phyloP scores from a whole-genome alignment of 2,329 filamentous ascomycete genomes.

The Fusarium nanum region DNA sequence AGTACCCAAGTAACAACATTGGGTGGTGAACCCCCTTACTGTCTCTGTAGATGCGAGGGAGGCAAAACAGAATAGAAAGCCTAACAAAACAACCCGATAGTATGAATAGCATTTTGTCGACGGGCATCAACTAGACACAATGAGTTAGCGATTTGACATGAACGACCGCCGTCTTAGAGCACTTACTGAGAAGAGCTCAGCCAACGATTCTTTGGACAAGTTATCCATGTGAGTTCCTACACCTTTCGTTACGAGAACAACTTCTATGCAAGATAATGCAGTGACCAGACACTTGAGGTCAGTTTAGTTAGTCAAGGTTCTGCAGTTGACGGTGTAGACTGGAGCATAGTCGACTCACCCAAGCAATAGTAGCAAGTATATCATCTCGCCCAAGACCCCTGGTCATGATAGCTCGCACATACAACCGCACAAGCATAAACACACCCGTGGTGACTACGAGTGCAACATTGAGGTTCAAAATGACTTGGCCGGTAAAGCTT shows the following conservation, averaged over 20 bases:
- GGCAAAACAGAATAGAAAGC: constrained; percentile 39
- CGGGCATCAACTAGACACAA: constrained; percentile 22
- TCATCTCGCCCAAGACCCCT: constrained; percentile 41
- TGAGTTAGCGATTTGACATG: neutral
- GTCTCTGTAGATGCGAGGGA: constrained; percentile 37
- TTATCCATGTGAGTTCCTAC: constrained; percentile 30
- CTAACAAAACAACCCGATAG: constrained; percentile 37
- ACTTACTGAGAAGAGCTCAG: constrained; percentile 37
- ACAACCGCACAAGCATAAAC: constrained; percentile 35
- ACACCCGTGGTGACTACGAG: constrained; percentile 37
- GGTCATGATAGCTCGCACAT: constrained; percentile 36
- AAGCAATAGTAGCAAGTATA: constrained; percentile 36
- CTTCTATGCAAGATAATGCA: constrained; percentile 31
- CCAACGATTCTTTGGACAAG: constrained; percentile 22
- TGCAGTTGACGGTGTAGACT: neutral
- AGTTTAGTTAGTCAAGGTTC: constrained; percentile 2
- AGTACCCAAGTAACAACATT: neutral
- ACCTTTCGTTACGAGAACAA: constrained; percentile 31
- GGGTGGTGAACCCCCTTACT: constrained; percentile 14
- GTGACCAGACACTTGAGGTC: constrained; percentile 25
- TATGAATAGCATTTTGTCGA: constrained; percentile 39
- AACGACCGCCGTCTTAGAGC: neutral
- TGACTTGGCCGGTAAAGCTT: constrained; percentile 13
- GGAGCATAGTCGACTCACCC: constrained; percentile 21
- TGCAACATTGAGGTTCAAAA: constrained; percentile 36